Evolutionary conservation across 1,284 basidiomycete genomes (phyloP), one percentile per base, ranked within the genome.

Genomic region (Termitomyces sp.): DNA sequence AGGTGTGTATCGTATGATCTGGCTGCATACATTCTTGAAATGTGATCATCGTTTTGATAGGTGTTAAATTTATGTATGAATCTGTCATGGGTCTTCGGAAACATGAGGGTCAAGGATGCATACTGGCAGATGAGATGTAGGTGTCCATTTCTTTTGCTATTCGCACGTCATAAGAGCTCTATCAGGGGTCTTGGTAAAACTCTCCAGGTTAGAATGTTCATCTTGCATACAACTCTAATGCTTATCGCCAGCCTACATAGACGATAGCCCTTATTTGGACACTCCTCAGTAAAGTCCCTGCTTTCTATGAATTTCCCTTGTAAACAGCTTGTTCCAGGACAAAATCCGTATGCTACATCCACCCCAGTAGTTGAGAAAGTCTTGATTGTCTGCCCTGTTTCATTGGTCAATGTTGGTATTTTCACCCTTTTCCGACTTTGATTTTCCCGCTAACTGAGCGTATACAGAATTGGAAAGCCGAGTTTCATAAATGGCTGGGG

Each of bases 71-170:
- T 69, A 78, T 99, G 76, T 99, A 99, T 68, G 92, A 96, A 68
- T 92, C 90, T 61, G 90, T 96, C 19, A 98, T 98, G 92, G 95
- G 95, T 7, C 77, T 98, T 68, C 81, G 90, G 31, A 90, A 87
- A 62, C 88, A 92, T 57, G 91, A 94, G 68, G 88, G 88, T 6
- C 81, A 92, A 62, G 97, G 97, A 1, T 96, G 92, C 64, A 98
- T 99, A 59, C 79, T 99, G 28, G 97, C 96, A 1, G 97, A 99
- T 70, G 96, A 99, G 65, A 96, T 97, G 92, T 90, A 83, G 83
- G 85, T 78, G 10, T 51, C 54, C 56, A 39, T 38, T 48, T 39
- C 24, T 34, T 28, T 51, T 52, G 34, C n/a, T 38, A 15, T 56
- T 58, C 34, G 57, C 61, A 43, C 56, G 46, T 12, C 39, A 36